These are phyloP conservation scores for Ocimum tenuiflorum DNA, from an alignment of 257 asterid species.

Conservation along the genomic window DNA sequence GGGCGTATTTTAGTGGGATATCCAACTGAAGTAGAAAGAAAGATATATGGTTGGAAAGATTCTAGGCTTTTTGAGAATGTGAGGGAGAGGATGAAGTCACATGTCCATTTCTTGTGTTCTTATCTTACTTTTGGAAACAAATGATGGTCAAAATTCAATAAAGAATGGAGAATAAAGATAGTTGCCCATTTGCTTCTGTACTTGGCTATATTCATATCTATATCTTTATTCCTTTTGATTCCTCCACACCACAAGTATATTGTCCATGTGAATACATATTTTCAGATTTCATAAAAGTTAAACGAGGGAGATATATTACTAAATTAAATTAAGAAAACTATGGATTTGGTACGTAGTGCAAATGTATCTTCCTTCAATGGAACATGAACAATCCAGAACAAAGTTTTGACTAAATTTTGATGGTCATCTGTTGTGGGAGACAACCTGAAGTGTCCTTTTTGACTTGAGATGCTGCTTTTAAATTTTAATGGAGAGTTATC, in stretches of 20 bases:
- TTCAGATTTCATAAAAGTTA: too few species aligned
- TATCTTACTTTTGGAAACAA: conserved; percentile 23
- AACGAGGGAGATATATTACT: too few species aligned
- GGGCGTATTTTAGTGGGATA: background rate
- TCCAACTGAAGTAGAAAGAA: background rate
- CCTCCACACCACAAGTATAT: too few species aligned
- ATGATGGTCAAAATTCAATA: conserved; percentile 27
- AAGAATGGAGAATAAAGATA: conserved; percentile 29
- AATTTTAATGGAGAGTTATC: too few species aligned
- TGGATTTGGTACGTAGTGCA: conserved; percentile 22
- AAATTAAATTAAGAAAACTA: background rate
- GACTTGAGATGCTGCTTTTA: too few species aligned
- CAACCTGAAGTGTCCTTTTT: too few species aligned
- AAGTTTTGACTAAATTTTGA: background rate
- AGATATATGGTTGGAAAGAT: conserved; percentile 15
- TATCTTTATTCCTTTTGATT: conserved; percentile 12
- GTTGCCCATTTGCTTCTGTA: conserved; percentile 27
- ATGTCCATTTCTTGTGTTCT: background rate
- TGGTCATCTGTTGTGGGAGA: too few species aligned
- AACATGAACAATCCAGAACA: background rate
- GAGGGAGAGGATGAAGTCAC: too few species aligned
- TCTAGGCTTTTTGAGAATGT: conserved; percentile 7
- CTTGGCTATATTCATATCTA: conserved; percentile 4
- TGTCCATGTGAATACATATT: too few species aligned
- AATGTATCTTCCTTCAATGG: background rate